A percentile compares a stretch with the other conserved stretches of the same genome.
Evolutionary conservation across 768 basidiomycete genomes (phyloP).

Genomic region (Coprinopsis sp.): DNA sequence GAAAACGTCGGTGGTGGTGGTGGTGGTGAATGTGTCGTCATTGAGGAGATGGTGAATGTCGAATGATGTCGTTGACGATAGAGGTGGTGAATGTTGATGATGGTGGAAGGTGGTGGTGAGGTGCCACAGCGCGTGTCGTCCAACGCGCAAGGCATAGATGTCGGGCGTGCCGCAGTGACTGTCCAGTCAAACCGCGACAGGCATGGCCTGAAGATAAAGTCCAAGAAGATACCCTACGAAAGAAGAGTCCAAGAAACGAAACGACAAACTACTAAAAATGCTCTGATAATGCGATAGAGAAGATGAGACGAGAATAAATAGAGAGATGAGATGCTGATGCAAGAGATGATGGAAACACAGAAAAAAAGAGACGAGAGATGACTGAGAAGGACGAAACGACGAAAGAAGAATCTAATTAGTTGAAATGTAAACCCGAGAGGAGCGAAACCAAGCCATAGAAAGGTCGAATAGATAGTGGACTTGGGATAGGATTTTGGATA

Average conservation of each 20-base stretch:
- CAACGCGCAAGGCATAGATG: too few relatives aligned
- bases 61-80: too few relatives aligned
- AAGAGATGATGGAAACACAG: slow-evolving; percentile 1
- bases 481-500: too few relatives aligned
- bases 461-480: too few relatives aligned
- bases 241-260: slow-evolving; percentile 14
- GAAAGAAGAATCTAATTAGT: slow-evolving; percentile 21
- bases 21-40: too few relatives aligned
- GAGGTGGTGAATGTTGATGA: too few relatives aligned
- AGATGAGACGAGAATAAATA: slow-evolving; percentile 12
- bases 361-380: slow-evolving; percentile 14
- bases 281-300: slow-evolving; percentile 13
- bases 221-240: slow-evolving; percentile 21
- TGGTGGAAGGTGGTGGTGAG: too few relatives aligned
- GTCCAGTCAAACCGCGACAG: slow-evolving; percentile 23
- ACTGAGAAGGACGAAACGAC: slow-evolving; percentile 15
- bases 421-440: too few relatives aligned
- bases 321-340: slow-evolving; percentile 10
- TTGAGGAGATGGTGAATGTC: too few relatives aligned
- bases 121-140: too few relatives aligned
- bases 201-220: not conserved
- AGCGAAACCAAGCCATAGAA: too few relatives aligned
- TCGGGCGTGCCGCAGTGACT: slow-evolving; percentile 12
- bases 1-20: too few relatives aligned
- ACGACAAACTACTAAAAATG: slow-evolving; percentile 6